phyloP scores from a whole-genome alignment of 108 stramenopile genomes.

The Cafeteria roenbergensis region DNA sequence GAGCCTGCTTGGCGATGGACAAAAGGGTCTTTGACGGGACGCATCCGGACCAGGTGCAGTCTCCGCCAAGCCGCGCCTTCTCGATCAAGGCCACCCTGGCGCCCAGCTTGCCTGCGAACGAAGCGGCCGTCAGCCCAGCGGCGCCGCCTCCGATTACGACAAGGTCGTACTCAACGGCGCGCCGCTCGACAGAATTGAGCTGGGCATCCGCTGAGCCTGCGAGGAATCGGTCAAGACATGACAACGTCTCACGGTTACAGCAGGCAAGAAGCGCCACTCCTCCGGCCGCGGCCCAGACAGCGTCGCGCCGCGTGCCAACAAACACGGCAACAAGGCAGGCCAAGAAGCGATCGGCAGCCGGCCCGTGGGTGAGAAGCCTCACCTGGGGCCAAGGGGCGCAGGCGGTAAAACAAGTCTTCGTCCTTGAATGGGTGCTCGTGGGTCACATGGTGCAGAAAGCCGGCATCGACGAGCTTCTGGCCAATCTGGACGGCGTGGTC shows the following conservation, averaged over 20 bases:
- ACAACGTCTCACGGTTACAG: no score
- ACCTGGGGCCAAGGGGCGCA: background rate
- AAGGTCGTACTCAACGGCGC: constrained; percentile 52
- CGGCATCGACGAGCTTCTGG: background rate
- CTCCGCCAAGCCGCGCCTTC: constrained; percentile 64
- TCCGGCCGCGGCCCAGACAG: no score
- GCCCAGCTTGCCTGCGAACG: constrained; percentile 56
- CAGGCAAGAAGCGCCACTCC: no score
- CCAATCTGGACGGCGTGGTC: no score
- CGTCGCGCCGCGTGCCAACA: no score
- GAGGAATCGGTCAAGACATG: no score
- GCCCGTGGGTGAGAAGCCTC: no score
- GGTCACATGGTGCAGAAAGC: constrained; percentile 27
- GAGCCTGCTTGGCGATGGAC: constrained; percentile 55
- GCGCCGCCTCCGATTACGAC: constrained; percentile 70
- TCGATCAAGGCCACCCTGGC: constrained; percentile 66
- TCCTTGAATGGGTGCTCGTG: constrained; percentile 42
- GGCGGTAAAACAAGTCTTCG: constrained; percentile 36
- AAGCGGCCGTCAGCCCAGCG: constrained; percentile 57
- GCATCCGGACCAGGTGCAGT: constrained; percentile 81
- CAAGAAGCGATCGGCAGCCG: no score
- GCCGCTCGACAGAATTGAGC: background rate
- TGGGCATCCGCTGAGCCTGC: no score
- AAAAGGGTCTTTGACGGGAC: constrained; percentile 83
- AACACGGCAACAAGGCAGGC: no score